Percentiles rank a stretch among this genome's conserved stretches.
Evolutionary conservation across 768 basidiomycete species (phyloP).

Genomic region (Chalciporus pseudorubinellus): DNA sequence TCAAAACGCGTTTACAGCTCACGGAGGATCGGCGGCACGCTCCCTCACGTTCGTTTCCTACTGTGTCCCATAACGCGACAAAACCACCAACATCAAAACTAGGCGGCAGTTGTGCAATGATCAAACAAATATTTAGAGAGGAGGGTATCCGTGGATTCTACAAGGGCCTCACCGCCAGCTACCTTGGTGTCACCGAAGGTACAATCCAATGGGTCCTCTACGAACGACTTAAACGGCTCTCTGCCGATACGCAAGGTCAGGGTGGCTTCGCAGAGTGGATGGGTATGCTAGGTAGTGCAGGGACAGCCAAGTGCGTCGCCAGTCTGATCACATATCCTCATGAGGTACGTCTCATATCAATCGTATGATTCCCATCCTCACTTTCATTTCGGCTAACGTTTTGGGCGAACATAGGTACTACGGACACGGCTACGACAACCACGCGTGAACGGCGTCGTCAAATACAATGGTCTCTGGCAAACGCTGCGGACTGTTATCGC

Average conservation of each 20-base stretch:
- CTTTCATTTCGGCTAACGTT: conserved; percentile 3
- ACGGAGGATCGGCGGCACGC: too few relatives aligned
- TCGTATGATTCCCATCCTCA: neutral
- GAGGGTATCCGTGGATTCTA: conserved; percentile 91
- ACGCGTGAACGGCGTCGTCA: conserved; percentile 67
- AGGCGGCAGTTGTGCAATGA: conserved; percentile 58
- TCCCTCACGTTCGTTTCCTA: conserved; percentile 3
- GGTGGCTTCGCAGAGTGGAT: conserved; percentile 66
- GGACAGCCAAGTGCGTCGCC: conserved; percentile 90
- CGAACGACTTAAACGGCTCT: conserved; percentile 82
- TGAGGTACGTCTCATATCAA: conserved; percentile 57
- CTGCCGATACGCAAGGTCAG: conserved; percentile 48
- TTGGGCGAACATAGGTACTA: conserved; percentile 55
- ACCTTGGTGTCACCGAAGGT: conserved; percentile 92
- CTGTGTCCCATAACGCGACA: neutral
- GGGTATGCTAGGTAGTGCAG: conserved; percentile 86
- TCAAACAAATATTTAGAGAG: conserved; percentile 70
- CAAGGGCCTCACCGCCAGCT: conserved; percentile 91
- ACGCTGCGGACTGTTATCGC: conserved; percentile 80
- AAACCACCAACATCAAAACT: conserved; percentile 27
- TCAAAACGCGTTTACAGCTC: too few relatives aligned
- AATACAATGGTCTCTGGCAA: conserved; percentile 84
- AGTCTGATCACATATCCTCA: conserved; percentile 97
- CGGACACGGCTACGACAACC: conserved; percentile 93
- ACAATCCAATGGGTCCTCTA: conserved; percentile 98